Evolutionary conservation across 176 grass and related monocot genomes (phyloP), one percentile per base, ranked within the genome.

Genomic region (Paspalum notatum): DNA sequence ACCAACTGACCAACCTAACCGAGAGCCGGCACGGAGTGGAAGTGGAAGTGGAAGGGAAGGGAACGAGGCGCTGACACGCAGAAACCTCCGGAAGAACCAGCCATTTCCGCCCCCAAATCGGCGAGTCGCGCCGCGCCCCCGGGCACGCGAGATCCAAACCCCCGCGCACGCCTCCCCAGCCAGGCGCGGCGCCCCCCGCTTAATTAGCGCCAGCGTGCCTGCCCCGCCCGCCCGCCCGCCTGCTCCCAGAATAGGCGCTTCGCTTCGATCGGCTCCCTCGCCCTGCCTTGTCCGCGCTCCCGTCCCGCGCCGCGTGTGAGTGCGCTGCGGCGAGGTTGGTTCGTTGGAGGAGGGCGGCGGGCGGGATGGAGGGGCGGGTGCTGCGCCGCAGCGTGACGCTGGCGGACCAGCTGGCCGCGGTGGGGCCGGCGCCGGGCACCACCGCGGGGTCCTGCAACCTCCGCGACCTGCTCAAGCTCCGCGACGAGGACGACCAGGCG

Each of bases 321-420:
- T n/a, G n/a, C n/a, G n/a, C n/a, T n/a, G n/a, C n/a, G n/a, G n/a
- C n/a, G n/a, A n/a, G n/a, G n/a, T n/a, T n/a, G n/a, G n/a, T n/a
- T n/a, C n/a, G n/a, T n/a, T n/a, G n/a, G n/a, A n/a, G n/a, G n/a
- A n/a, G n/a, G n/a, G n/a, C n/a, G n/a, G n/a, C n/a, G n/a, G n/a
- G n/a, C 11, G 24, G 55, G 55, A 91, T 90, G 91, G 84, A 90
- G 37, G 86, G 91, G 66, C 62, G 82, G 87, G 87, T 92, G 71
- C 56, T 90, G 45, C 87, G 87, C 46, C 91, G 85, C 59, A 87
- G 89, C 84, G 87, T 94, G 5, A 94, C 91, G 74, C 91, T 97
- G 54, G 91, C 94, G 16, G 87, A 97, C 69, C 91, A 94, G 90
- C 90, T 97, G 14, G 84, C 94, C 18, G 85, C 88, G 8, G 87